Conservation (phyloP, 2,329 filamentous ascomycete species). For the Penicillium sp. region DNA sequence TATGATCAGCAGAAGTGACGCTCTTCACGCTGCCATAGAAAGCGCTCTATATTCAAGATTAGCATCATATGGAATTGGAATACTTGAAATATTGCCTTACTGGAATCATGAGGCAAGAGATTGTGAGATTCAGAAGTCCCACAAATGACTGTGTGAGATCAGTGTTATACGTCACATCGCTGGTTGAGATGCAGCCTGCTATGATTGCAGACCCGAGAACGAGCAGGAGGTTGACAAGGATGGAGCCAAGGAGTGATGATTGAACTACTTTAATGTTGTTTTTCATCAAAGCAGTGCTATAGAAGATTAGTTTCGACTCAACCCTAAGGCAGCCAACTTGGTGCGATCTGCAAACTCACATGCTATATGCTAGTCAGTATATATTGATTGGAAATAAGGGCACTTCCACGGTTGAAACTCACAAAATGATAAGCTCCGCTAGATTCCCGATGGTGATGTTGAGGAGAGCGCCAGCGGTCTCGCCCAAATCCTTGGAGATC, state of each 20-base stretch:
- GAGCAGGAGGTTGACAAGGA: constrained; percentile 78
- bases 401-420: constrained; percentile 35
- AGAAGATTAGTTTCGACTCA: constrained; percentile 28
- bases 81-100: constrained; percentile 47
- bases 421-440: constrained; percentile 72
- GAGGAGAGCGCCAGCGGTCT: constrained; percentile 66
- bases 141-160: constrained; percentile 92
- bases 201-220: constrained; percentile 88
- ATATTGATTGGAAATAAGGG: not conserved
- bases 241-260: constrained; percentile 80
- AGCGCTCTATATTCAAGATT: constrained; percentile 56
- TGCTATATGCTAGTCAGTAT: not conserved
- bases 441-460: constrained; percentile 76
- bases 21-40: constrained; percentile 80
- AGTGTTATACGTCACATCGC: constrained; percentile 89
- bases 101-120: constrained; percentile 82
- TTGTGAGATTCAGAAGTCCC: constrained; percentile 79
- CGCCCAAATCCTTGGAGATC: constrained; percentile 67
- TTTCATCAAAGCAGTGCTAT: constrained; percentile 34
- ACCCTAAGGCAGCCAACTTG: constrained; percentile 20
- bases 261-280: constrained; percentile 85
- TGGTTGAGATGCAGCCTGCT: constrained; percentile 74
- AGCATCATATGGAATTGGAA: constrained; percentile 30
- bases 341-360: not conserved
- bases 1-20: constrained; percentile 52